phyloP scores from a whole-genome alignment of 2,329 filamentous ascomycete species.

The Dryadomyces sulphureus region DNA sequence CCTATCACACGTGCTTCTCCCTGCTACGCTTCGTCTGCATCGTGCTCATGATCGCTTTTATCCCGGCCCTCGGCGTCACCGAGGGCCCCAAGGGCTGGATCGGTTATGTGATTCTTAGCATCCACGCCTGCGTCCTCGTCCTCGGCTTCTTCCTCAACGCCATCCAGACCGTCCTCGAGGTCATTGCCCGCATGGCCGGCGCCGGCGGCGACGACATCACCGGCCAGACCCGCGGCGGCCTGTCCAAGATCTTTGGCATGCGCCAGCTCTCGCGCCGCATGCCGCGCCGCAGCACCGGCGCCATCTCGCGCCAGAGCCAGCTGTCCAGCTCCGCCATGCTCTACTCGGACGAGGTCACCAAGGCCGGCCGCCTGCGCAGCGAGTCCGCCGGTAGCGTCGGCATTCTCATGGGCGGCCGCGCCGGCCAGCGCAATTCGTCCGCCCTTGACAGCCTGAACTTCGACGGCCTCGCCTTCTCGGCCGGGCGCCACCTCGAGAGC shows the following conservation, averaged over 20 bases:
- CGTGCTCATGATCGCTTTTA: constrained; percentile 67
- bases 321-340: constrained; percentile 74
- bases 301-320: constrained; percentile 62
- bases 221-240: constrained; percentile 61
- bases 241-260: constrained; percentile 84
- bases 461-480: constrained; percentile 26
- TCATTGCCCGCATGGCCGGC: constrained; percentile 66
- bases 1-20: constrained; percentile 80
- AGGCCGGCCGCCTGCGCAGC: constrained; percentile 44
- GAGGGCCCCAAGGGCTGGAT: constrained; percentile 85
- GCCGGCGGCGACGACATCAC: constrained; percentile 62
- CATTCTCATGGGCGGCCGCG: constrained; percentile 26
- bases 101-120: constrained; percentile 75
- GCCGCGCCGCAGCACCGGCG: constrained; percentile 38
- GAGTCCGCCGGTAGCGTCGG: constrained; percentile 46
- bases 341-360: constrained; percentile 48
- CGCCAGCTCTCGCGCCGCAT: constrained; percentile 68
- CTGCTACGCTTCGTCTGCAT: constrained; percentile 61
- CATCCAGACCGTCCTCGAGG: constrained; percentile 78
- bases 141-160: constrained; percentile 92
- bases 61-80: constrained; percentile 64
- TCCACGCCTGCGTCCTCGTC: constrained; percentile 72
- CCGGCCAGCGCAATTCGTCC: constrained; percentile 36
- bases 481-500: constrained; percentile 32
- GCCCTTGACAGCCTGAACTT: constrained; percentile 34